phyloP scores from a whole-genome alignment of 108 stramenopile species.

The Conticribra guillardii region DNA sequence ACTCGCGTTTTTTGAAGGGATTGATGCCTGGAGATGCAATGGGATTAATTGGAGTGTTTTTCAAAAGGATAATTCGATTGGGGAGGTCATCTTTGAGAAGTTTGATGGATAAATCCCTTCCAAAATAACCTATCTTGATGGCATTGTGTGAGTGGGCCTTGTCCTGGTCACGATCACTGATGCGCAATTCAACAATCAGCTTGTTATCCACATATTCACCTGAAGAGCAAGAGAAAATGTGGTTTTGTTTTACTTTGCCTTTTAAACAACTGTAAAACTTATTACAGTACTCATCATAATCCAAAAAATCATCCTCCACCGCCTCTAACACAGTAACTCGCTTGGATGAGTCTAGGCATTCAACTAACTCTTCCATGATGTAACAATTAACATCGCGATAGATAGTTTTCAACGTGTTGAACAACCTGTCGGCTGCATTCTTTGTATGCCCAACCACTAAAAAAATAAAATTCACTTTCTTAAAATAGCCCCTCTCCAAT shows the following conservation, averaged over 20 bases:
- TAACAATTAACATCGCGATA: not conserved
- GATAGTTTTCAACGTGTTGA: conserved; percentile 4
- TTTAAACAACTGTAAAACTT: not conserved
- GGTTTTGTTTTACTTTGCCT: not conserved
- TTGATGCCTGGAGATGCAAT: not conserved
- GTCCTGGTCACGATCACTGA: not conserved
- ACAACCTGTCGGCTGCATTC: conserved; percentile 1
- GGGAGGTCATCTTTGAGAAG: not conserved
- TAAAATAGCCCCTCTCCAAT: not conserved
- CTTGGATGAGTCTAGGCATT: not conserved
- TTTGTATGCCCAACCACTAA: not conserved
- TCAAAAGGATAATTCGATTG: not conserved
- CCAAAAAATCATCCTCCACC: not conserved
- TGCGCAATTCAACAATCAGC: not conserved
- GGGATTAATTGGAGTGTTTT: not conserved
- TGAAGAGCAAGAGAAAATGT: not conserved
- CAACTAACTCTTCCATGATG: conserved; percentile 1
- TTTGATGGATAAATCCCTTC: not conserved
- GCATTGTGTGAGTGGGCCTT: not conserved
- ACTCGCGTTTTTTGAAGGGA: not conserved
- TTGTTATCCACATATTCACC: not conserved
- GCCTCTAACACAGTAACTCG: not conserved
- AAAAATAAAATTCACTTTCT: not conserved
- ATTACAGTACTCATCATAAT: not conserved
- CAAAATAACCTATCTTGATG: not conserved